These are phyloP conservation scores for Pyrus hybrid DNA, from an alignment of 331 rosid genomes.

Conservation along the genomic window DNA sequence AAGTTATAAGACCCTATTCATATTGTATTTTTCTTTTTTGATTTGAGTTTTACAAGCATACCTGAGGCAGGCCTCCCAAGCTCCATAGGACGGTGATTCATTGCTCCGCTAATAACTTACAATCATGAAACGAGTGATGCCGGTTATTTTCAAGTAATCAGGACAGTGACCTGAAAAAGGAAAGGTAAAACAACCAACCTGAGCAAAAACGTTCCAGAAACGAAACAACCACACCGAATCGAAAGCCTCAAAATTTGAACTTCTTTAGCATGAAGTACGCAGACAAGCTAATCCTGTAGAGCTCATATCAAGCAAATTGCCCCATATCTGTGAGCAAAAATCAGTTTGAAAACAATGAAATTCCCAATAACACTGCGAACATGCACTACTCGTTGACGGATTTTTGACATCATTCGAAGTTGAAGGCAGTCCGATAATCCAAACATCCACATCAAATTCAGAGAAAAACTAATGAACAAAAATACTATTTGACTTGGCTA, in stretches of 20 bases:
- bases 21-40: neutral
- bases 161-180: conserved; percentile 12
- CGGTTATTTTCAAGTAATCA: conserved; percentile 9
- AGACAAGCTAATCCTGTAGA: neutral
- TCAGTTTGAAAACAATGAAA: neutral
- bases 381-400: neutral
- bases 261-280: neutral
- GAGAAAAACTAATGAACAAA: neutral
- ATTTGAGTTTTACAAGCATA: conserved; percentile 22
- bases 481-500: neutral
- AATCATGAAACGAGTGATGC: conserved; percentile 26
- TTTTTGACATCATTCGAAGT: neutral
- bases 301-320: neutral
- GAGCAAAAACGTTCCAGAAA: neutral
- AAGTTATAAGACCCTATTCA: neutral
- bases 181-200: neutral
- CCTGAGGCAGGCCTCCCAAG: conserved; percentile 65
- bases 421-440: neutral
- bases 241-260: neutral
- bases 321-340: neutral
- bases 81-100: conserved; percentile 36
- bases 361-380: neutral
- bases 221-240: neutral
- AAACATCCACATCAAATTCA: neutral
- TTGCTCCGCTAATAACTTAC: conserved; percentile 23